Evolutionary conservation across 805 yeast genomes (phyloP).

Genomic region (Starmerella cellae): DNA sequence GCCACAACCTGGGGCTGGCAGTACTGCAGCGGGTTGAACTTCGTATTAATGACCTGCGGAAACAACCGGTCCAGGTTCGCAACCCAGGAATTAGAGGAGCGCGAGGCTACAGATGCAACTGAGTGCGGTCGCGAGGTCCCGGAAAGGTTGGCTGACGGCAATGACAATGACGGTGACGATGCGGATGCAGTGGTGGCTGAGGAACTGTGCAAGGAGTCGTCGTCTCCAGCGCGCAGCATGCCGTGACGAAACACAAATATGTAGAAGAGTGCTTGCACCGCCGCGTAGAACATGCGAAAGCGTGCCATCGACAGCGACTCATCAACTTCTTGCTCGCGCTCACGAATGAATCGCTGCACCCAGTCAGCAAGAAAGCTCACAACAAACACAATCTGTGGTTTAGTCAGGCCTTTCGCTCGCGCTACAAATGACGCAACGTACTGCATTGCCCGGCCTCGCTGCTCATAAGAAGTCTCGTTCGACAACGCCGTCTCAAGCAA

Average conservation of each 20-base stretch:
- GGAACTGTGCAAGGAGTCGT: conserved; percentile 11
- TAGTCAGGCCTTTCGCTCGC: conserved; percentile 60
- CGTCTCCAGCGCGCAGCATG: conserved; percentile 33
- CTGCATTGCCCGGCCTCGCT: conserved; percentile 79
- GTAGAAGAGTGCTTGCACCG: conserved; percentile 79
- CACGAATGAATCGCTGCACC: conserved; percentile 67
- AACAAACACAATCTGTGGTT: conserved; percentile 65
- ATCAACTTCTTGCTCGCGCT: conserved; percentile 71
- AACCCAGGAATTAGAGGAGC: conserved; percentile 19
- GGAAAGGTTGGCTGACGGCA: conserved; percentile 2
- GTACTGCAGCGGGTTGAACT: conserved; percentile 84
- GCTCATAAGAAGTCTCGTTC: conserved; percentile 52
- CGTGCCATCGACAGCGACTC: conserved; percentile 74
- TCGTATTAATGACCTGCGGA: conserved; percentile 70
- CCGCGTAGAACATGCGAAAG: conserved; percentile 77
- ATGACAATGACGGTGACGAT: background rate
- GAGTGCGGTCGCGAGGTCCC: no score
- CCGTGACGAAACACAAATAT: conserved; percentile 81
- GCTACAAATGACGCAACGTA: conserved; percentile 84
- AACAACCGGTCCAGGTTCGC: conserved; percentile 65
- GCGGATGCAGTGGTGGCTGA: background rate
- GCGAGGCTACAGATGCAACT: no score
- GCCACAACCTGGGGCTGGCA: conserved; percentile 88
- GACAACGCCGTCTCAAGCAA: conserved; percentile 74
- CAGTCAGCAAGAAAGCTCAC: conserved; percentile 72